These are phyloP conservation scores for Russula virescens DNA, from an alignment of 768 basidiomycete genomes.

Conservation along the genomic window DNA sequence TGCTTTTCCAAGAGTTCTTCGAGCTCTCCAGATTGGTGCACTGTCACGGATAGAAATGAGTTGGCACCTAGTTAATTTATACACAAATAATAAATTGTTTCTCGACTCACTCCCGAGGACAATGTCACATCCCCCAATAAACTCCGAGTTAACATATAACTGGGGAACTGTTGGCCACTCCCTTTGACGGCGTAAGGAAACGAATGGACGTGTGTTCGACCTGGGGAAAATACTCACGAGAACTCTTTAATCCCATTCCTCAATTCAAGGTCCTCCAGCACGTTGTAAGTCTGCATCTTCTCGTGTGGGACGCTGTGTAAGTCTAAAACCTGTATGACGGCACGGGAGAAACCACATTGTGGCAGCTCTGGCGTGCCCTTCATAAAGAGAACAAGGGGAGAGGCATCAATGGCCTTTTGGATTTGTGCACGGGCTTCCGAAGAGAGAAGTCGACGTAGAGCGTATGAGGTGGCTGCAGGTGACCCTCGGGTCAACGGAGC, in stretches of 20 bases:
- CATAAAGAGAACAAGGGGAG: constrained; percentile 95
- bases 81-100: constrained; percentile 8
- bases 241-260: constrained; percentile 90
- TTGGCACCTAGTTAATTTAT: background rate
- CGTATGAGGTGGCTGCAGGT: constrained; percentile 24
- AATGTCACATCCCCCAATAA: constrained; percentile 96
- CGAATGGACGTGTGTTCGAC: background rate
- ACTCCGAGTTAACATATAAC: constrained; percentile 90
- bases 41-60: constrained; percentile 35
- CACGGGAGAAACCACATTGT: constrained; percentile 94
- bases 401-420: constrained; percentile 64
- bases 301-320: constrained; percentile 72
- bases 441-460: constrained; percentile 48
- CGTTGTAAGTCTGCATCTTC: constrained; percentile 87
- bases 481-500: constrained; percentile 22
- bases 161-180: constrained; percentile 99
- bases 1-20: constrained; percentile 73
- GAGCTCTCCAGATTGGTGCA: constrained; percentile 96
- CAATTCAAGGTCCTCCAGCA: constrained; percentile 79
- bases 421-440: constrained; percentile 57
- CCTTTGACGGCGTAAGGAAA: constrained; percentile 36
- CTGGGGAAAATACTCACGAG: constrained; percentile 57
- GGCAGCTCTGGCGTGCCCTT: constrained; percentile 86
- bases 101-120: constrained; percentile 71
- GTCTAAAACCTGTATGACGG: constrained; percentile 86